Conservation (phyloP, 768 basidiomycete genomes). For the Tremella fuciformis region DNA sequence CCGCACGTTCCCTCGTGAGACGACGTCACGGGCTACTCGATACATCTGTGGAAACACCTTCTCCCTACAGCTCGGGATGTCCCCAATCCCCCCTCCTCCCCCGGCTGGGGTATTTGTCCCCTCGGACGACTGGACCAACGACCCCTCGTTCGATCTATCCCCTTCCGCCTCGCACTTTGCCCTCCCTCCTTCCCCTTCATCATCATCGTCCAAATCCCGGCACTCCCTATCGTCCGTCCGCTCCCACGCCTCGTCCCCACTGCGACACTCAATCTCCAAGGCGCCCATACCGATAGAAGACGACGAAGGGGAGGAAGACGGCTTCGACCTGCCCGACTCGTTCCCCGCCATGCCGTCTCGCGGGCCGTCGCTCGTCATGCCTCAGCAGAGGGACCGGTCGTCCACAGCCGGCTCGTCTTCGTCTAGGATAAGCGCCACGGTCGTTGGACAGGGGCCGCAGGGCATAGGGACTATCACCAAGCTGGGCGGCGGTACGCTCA, state of each 20-base stretch:
- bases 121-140: slow-evolving; percentile 45
- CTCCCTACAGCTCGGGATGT: too few relatives aligned
- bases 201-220: slow-evolving; percentile 20
- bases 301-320: slow-evolving; percentile 9
- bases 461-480: slow-evolving; percentile 39
- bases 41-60: too few relatives aligned
- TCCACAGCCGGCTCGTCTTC: slow-evolving; percentile 2
- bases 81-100: slow-evolving; percentile 11
- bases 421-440: slow-evolving; percentile 11
- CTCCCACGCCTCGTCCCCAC: slow-evolving; percentile 11
- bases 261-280: slow-evolving; percentile 11
- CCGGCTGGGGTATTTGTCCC: slow-evolving; percentile 25
- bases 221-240: slow-evolving; percentile 8
- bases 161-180: neutral
- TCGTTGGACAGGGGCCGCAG: slow-evolving; percentile 31
- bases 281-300: neutral
- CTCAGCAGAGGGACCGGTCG: neutral
- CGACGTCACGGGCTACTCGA: too few relatives aligned
- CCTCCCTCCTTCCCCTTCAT: slow-evolving; percentile 18
- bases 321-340: slow-evolving; percentile 19
- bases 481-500: slow-evolving; percentile 13
- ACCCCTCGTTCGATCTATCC: slow-evolving; percentile 41
- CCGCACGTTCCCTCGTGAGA: too few relatives aligned
- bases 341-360: slow-evolving; percentile 12
- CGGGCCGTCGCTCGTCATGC: neutral